These are phyloP conservation scores for Fusarium chlamydosporum DNA, from an alignment of 2,329 filamentous ascomycete genomes.

Conservation along the genomic window DNA sequence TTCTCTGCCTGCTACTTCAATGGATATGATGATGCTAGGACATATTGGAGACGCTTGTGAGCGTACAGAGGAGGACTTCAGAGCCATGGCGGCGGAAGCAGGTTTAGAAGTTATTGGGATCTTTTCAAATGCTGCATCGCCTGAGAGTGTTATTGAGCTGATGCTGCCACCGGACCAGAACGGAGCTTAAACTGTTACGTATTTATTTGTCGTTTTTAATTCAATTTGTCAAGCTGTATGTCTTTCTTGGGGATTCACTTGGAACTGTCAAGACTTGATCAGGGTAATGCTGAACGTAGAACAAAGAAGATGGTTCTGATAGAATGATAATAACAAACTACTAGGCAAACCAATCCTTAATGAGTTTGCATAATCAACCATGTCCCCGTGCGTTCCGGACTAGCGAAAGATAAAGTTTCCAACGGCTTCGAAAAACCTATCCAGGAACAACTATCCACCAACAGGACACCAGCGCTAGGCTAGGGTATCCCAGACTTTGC, in stretches of 20 bases:
- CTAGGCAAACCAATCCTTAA: not conserved
- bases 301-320: not conserved
- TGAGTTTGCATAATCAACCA: not conserved
- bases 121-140: conserved; percentile 25
- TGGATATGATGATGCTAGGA: conserved; percentile 41
- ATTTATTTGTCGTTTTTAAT: no score
- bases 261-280: not conserved
- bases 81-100: conserved; percentile 12
- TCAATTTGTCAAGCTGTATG: no score
- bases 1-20: conserved; percentile 21
- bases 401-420: conserved; percentile 30
- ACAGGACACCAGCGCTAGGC: not conserved
- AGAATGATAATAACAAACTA: not conserved
- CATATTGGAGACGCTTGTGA: conserved; percentile 28
- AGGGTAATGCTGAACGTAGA: not conserved
- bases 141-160: conserved; percentile 35
- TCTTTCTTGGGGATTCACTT: no score
- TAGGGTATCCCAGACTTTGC: conserved; percentile 13
- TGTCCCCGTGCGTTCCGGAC: conserved; percentile 9
- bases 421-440: conserved; percentile 8
- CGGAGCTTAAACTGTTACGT: not conserved
- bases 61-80: conserved; percentile 25
- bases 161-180: not conserved
- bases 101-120: conserved; percentile 16
- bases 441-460: conserved; percentile 15